Evolutionary conservation across 2,329 filamentous ascomycete genomes (phyloP), one percentile per base, ranked within the genome.

Genomic region (Orbilia blumenaviensis): DNA sequence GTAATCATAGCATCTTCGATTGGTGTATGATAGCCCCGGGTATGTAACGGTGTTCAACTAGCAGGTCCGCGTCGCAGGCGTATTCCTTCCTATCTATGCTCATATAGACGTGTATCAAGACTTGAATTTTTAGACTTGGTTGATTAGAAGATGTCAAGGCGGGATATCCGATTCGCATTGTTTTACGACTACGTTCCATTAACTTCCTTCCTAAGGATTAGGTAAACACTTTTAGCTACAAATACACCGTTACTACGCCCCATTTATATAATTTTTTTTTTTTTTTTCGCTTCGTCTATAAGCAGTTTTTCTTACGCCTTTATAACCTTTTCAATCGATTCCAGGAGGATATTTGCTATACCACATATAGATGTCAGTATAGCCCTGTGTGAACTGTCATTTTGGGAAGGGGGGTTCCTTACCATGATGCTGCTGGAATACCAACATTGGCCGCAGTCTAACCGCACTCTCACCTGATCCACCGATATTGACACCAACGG

Each of bases 371-470:
- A n/a, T 64, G 73, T 80, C 79, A 81, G 78, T 48, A 69, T 60
- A 46, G 16, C 6, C 18, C 8, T 9, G 9, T 44, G 9, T 34
- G 7, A n/a, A 38, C 18, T 12, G 1, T 27, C 29, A n/a, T n/a
- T 23, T 25, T 9, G 16, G 7, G 14, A 3, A 16, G 4, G 1
- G n/a, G 6, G 32, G 12, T 44, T 6, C 7, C 84, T 81, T 80
- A 85, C 85, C 94, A 84, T 98, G 94, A 82, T 91, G 89, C 87
- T 93, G 88, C 88, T 97, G 91, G 86, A 97, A 95, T 81, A 94
- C 90, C 80, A 97, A 85, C 94, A 97, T 97, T 46, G 93, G 94
- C 80, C 93, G 86, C 82, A 97, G 85, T 60, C 93, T 86, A 10
- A 97, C 91, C 27, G 94, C 92, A 64, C 81, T 86, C 81, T 87